Conservation (phyloP, 2,329 filamentous ascomycete genomes). For the Curvularia lunata region DNA sequence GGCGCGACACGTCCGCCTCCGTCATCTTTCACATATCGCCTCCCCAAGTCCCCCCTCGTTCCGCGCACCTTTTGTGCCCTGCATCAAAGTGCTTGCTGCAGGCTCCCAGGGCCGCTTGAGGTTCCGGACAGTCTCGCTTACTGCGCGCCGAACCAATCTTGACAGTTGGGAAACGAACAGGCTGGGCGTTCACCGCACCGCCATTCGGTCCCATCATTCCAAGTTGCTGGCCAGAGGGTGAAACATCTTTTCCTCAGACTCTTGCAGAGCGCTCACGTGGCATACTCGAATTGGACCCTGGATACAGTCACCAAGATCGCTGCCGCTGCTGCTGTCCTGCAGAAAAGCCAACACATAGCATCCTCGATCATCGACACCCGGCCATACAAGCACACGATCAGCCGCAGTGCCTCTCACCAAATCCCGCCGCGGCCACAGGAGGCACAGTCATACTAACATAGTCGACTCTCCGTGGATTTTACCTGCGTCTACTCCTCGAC, state of each 20-base stretch:
- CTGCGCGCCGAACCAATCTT: constrained; percentile 13
- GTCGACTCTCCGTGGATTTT: constrained; percentile 31
- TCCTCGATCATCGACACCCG: constrained; percentile 13
- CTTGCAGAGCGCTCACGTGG: constrained; percentile 9
- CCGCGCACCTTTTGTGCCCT: constrained; percentile 16
- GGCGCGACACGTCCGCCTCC: constrained; percentile 20
- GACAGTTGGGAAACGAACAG: constrained; percentile 9
- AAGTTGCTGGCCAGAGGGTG: constrained; percentile 8
- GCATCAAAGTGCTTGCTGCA: constrained; percentile 23
- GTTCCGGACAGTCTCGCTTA: constrained; percentile 18
- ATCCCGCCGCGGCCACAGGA: constrained; percentile 21
- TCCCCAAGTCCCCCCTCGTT: constrained; percentile 8
- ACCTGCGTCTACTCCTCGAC: constrained; percentile 29
- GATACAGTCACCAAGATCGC: constrained; percentile 9
- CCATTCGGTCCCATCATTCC: background rate
- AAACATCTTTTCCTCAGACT: constrained; percentile 9
- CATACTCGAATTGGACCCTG: constrained; percentile 11
- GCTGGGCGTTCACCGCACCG: constrained; percentile 8
- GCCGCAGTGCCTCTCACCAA: constrained; percentile 18
- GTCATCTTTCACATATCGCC: constrained; percentile 15
- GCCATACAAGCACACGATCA: constrained; percentile 10
- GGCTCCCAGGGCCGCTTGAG: constrained; percentile 17
- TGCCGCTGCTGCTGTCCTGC: constrained; percentile 4
- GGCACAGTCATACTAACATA: constrained; percentile 30
- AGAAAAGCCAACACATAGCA: constrained; percentile 16